phyloP scores from a whole-genome alignment of 140 eudicot species.

The Bidens hawaiensis region DNA sequence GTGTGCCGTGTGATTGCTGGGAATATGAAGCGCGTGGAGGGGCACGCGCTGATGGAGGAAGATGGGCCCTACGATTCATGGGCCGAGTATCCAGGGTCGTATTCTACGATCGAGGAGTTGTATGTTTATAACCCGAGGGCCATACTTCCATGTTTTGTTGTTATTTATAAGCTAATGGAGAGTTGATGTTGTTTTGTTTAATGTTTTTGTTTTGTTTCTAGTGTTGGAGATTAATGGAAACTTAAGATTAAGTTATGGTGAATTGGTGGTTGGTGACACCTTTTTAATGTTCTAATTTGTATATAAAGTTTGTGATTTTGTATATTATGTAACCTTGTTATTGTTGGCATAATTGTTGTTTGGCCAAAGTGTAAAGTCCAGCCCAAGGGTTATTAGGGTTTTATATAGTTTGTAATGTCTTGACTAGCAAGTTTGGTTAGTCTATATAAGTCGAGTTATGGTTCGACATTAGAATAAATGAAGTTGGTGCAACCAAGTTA shows the following conservation, averaged over 20 bases:
- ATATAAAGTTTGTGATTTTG: conserved; percentile 10
- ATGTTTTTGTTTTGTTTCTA: background rate
- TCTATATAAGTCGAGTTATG: no score
- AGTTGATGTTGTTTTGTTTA: conserved; percentile 17
- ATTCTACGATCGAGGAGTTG: conserved; percentile 80
- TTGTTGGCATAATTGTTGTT: no score
- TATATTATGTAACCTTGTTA: background rate
- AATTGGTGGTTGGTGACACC: no score
- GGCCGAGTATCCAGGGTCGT: conserved; percentile 59
- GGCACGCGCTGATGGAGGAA: conserved; percentile 35
- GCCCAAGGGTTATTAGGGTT: no score
- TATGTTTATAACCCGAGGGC: conserved; percentile 78
- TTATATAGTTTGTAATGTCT: no score
- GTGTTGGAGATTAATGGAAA: conserved; percentile 8
- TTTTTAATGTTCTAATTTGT: conserved; percentile 15
- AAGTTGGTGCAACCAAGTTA: no score
- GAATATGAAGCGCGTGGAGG: conserved; percentile 55
- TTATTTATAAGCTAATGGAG: conserved; percentile 63
- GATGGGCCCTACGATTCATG: conserved; percentile 70
- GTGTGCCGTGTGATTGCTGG: conserved; percentile 96
- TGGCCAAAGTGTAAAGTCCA: no score
- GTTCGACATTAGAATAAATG: no score
- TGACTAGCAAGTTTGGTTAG: no score
- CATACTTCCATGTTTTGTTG: conserved; percentile 94
- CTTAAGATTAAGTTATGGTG: conserved; percentile 13